Evolutionary conservation across 306 rosid species (phyloP).

Genomic region (Dryas alaskensis): DNA sequence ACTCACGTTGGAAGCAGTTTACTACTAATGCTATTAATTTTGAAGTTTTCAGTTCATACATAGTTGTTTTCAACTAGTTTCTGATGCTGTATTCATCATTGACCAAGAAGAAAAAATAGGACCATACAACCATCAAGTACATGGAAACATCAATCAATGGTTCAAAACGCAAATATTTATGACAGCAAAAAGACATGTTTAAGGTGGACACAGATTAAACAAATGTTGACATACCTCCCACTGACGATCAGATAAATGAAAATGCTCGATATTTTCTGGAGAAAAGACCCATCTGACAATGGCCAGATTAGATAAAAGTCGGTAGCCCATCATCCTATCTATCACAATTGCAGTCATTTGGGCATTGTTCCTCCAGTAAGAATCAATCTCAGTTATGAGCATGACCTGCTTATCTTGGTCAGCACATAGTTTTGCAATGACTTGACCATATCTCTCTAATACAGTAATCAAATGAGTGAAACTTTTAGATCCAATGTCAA

Average conservation of each 20-base stretch:
- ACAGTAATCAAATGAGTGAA: conserved; percentile 97
- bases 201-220: neutral
- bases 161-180: neutral
- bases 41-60: neutral
- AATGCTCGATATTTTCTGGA: conserved; percentile 70
- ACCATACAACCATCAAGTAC: neutral
- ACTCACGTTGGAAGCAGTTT: neutral
- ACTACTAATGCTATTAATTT: neutral
- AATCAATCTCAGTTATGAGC: conserved; percentile 79
- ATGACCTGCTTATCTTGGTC: conserved; percentile 89
- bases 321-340: conserved; percentile 99
- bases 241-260: conserved; percentile 85
- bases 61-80: neutral
- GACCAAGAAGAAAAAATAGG: neutral
- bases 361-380: conserved; percentile 85
- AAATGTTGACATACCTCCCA: conserved; percentile 74
- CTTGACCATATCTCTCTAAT: conserved; percentile 92
- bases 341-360: conserved; percentile 92
- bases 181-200: neutral
- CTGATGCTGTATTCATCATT: neutral
- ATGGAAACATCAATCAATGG: neutral
- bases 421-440: conserved; percentile 69
- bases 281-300: conserved; percentile 96
- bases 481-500: conserved; percentile 93
- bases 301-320: conserved; percentile 90